Evolutionary conservation across 2,329 filamentous ascomycete species (phyloP).

Genomic region (Fulvia fulva): DNA sequence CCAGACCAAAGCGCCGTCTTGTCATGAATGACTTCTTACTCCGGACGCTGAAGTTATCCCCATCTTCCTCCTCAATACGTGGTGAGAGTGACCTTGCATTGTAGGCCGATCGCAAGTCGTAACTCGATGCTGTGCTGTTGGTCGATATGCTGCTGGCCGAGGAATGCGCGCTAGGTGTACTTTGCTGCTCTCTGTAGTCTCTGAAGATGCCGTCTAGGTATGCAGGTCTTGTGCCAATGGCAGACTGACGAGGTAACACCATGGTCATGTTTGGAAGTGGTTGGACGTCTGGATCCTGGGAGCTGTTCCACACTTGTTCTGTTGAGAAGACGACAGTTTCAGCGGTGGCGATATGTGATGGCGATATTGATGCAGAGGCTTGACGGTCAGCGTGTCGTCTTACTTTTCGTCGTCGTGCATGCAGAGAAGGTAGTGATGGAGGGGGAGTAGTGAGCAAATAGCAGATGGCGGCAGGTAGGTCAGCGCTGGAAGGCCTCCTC

Average conservation of each 20-base stretch:
- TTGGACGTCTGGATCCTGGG: neutral
- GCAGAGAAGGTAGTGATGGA: neutral
- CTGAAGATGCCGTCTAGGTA: slow-evolving; percentile 32
- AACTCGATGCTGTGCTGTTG: slow-evolving; percentile 19
- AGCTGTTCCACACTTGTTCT: neutral
- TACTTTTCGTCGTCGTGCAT: neutral
- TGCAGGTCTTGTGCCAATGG: slow-evolving; percentile 24
- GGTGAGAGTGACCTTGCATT: slow-evolving; percentile 26
- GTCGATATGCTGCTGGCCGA: slow-evolving; percentile 28
- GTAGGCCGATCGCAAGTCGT: slow-evolving; percentile 20
- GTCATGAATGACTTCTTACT: slow-evolving; percentile 24
- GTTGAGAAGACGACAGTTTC: neutral
- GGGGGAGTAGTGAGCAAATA: slow-evolving; percentile 5
- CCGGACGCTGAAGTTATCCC: slow-evolving; percentile 18
- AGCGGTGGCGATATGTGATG: neutral
- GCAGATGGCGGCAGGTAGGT: slow-evolving; percentile 2
- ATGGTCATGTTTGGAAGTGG: slow-evolving; percentile 23
- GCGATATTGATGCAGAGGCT: neutral
- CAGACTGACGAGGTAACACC: slow-evolving; percentile 23
- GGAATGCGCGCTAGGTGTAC: slow-evolving; percentile 24
- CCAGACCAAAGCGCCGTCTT: slow-evolving; percentile 20
- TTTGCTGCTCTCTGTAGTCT: slow-evolving; percentile 25
- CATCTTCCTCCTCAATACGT: slow-evolving; percentile 23
- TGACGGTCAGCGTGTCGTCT: neutral
- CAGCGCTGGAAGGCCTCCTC: slow-evolving; percentile 9